Conservation (phyloP, 208 protist genomes). For the Leishmania lainsoni region DNA sequence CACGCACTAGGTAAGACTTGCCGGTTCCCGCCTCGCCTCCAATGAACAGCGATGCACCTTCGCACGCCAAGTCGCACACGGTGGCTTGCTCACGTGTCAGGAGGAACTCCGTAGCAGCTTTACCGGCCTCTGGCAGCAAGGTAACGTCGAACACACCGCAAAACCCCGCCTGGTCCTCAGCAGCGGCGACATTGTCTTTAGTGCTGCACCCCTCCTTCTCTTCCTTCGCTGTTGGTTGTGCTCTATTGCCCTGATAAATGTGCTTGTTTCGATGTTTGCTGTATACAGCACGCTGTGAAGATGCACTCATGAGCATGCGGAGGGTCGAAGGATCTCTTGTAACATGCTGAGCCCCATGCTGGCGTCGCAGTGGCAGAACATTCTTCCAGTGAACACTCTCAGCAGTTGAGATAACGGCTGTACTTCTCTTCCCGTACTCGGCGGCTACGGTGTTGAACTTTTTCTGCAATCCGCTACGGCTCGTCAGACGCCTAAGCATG, state of each 20-base stretch:
- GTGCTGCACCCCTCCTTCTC: not conserved
- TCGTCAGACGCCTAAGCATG: not conserved
- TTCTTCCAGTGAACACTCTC: not conserved
- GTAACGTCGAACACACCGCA: not conserved
- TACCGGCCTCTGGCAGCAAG: not conserved
- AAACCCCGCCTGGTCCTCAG: not conserved
- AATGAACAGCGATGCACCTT: slow-evolving; percentile 78
- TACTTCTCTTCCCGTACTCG: not conserved
- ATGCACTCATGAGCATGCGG: not conserved
- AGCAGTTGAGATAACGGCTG: not conserved
- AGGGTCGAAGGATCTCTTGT: not conserved
- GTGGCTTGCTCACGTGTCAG: slow-evolving; percentile 22
- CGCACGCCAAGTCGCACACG: slow-evolving; percentile 32
- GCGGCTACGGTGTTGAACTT: not conserved
- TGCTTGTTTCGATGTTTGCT: too few species aligned
- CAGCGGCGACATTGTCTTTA: not conserved
- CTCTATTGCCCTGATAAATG: not conserved
- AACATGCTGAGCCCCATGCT: not conserved
- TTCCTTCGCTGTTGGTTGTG: not conserved
- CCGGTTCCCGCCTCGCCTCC: slow-evolving; percentile 90
- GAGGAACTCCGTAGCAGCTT: not conserved
- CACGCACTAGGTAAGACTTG: slow-evolving; percentile 79
- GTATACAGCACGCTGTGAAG: not conserved
- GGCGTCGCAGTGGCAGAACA: not conserved
- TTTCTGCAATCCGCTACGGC: not conserved